Evolutionary conservation across 2,329 filamentous ascomycete species (phyloP), one percentile per base, ranked within the genome.

Genomic region (Paraphaeosphaeria minitans): DNA sequence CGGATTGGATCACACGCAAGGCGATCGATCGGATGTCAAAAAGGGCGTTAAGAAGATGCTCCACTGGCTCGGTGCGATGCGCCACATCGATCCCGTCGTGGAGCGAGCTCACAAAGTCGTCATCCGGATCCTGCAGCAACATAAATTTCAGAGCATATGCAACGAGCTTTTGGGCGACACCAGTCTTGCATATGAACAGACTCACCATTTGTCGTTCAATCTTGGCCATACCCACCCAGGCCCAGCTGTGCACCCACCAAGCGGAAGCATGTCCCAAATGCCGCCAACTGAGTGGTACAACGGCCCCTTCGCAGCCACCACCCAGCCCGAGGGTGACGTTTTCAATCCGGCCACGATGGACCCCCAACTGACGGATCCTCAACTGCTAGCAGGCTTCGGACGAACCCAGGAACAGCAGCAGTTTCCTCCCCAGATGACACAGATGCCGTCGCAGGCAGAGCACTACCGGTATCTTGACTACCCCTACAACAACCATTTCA

Each of bases 11-110:
- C 72, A 76, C 54, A 58, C 72, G 56, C 56, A 59, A 6, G 57
- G 65, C 24, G 61, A 64, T 16, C 62, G 69, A 10, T 58, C 66
- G 14, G 47, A 75, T 4, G 56, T 76, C 5, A 48, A 54, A 2
- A 55, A 65, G 9, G 52, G 61, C 35, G 56, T 73, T 4, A 66
- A 68, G 22, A 76, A 73, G 46, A 63, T 74, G 10, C 57, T 73
- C 7, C 48, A 58, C 3, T 76, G 74, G 75, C 64, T 79, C 3
- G 51, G 61, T 5, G 55, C 54, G 12, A 71, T 79, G 68, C 66
- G 68, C 0, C 37, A 47, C 7, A 65, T 65, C 4, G 69, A 71
- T 49, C 55, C 58, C 19, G 65, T 75, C 9, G 72, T 72, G 7
- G 50, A 62, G 22, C 66, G 69, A n/a, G 76, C 75, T 31, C 75